A percentile compares a stretch with the other conserved stretches of the same genome.
Evolutionary conservation across 78 protist genomes (phyloP).

Genomic region (slime mould (Dictyostelium discoideum)): dicty_2.7 NC_007091.3:1281501-1282000

Average conservation of each 20-base stretch:
- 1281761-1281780: slow-evolving; percentile 24
- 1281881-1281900: neutral
- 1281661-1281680: neutral
- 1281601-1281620: neutral
- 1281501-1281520: slow-evolving; percentile 47
- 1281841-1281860: slow-evolving; percentile 58
- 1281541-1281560: neutral
- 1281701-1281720: neutral
- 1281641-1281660: neutral
- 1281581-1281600: neutral
- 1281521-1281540: slow-evolving; percentile 55
- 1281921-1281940: slow-evolving; percentile 58
- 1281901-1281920: slow-evolving; percentile 76
- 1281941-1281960: slow-evolving; percentile 79
- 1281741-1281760: slow-evolving; percentile 28
- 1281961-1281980: neutral
- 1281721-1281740: slow-evolving; percentile 26
- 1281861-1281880: slow-evolving; percentile 62
- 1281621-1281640: neutral
- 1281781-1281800: neutral
- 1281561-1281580: neutral
- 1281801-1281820: slow-evolving; percentile 72
- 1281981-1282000: slow-evolving; percentile 47
- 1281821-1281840: slow-evolving; percentile 30
- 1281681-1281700: neutral